Base-by-base conservation (phyloP, 495 filamentous ascomycete genomes). In the Penicillium waksmanii region DNA sequence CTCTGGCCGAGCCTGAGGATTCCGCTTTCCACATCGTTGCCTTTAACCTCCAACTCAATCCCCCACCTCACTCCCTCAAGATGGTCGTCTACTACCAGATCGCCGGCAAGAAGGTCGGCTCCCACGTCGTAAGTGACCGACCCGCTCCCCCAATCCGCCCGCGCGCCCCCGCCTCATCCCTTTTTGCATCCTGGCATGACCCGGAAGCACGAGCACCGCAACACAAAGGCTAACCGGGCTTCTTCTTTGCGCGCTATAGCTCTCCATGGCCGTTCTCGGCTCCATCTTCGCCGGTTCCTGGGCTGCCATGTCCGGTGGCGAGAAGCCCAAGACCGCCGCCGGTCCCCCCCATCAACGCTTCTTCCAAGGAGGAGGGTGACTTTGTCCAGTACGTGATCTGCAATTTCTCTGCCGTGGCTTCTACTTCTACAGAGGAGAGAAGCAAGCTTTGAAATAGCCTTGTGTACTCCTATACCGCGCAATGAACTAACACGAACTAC, bases 11-110 rank as follows among this genome's bases (percentile, higher is more conserved):
- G 59, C 60, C 60, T 62, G 55, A 65, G 64, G 58, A 62, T 63
- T 62, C 61, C 62, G 62, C 54, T 63, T 31, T 57, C 68, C 69
- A 66, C 61, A 66, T 66, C 72, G 69, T 68, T 72, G 65, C 72
- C 68, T 68, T 68, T 66, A 66, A 70, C 58, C 68, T 75, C 63
- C 71, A 72, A 67, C 55, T 55, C 47, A 44, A 44, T 63, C 61
- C 49, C 61, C 57, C 68, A 69, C 66, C 75, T 62, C 62, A 65
- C 62, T 67, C 66, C 61, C 60, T 76, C 83, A 93, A 80, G 64
- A 98, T 98, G 94, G 92, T 93, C 72, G 83, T 80, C 70, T 85
- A 84, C 72, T 97, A 97, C 86, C 86, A 80, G 64, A 81, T 97
- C 71, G 82, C 88, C 78, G 95, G 94, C 83, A 88, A 86, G 73